Percentiles rank a stretch among this genome's conserved stretches.
These are phyloP conservation scores for Globisporangium canariense DNA, from an alignment of 352 stramenopile genomes.

Conservation along the genomic window DNA sequence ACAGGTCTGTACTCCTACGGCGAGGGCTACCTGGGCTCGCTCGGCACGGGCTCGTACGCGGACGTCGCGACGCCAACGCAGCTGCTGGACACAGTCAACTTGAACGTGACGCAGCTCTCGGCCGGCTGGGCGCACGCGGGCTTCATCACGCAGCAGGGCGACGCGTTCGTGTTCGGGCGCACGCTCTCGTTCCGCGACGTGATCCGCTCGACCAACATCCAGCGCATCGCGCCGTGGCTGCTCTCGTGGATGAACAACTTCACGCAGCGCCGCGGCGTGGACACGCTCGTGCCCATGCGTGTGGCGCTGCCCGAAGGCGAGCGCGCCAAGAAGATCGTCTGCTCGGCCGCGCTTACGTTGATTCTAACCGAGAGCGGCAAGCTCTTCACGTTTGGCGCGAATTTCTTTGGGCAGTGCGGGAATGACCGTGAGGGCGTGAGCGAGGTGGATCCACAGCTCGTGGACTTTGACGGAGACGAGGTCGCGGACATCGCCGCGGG, in stretches of 20 bases:
- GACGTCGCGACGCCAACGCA: slow-evolving; percentile 41
- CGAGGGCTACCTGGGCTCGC: slow-evolving; percentile 69
- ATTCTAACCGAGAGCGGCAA: slow-evolving; percentile 75
- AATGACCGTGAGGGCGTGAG: slow-evolving; percentile 58
- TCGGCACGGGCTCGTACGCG: slow-evolving; percentile 69
- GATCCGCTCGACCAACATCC: slow-evolving; percentile 82
- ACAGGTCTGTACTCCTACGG: slow-evolving; percentile 71
- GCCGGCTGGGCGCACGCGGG: slow-evolving; percentile 76
- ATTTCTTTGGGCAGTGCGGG: slow-evolving; percentile 80
- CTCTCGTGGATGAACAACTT: slow-evolving; percentile 72
- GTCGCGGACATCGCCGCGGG: slow-evolving; percentile 69
- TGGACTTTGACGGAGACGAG: slow-evolving; percentile 65
- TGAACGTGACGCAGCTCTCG: slow-evolving; percentile 62
- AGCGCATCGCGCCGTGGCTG: slow-evolving; percentile 69
- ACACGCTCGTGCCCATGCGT: slow-evolving; percentile 53
- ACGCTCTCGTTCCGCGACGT: slow-evolving; percentile 84
- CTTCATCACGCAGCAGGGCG: slow-evolving; percentile 63
- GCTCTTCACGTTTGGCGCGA: slow-evolving; percentile 75
- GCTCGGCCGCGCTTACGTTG: slow-evolving; percentile 74
- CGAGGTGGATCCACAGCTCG: slow-evolving; percentile 45
- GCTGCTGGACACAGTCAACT: slow-evolving; percentile 36
- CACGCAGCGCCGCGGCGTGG: slow-evolving; percentile 53
- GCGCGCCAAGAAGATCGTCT: slow-evolving; percentile 74
- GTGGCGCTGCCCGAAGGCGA: slow-evolving; percentile 63
- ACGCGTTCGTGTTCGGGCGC: slow-evolving; percentile 72